Base-by-base conservation (phyloP, 2,329 filamentous ascomycete genomes). In the Pseudonectria foliicola region DNA sequence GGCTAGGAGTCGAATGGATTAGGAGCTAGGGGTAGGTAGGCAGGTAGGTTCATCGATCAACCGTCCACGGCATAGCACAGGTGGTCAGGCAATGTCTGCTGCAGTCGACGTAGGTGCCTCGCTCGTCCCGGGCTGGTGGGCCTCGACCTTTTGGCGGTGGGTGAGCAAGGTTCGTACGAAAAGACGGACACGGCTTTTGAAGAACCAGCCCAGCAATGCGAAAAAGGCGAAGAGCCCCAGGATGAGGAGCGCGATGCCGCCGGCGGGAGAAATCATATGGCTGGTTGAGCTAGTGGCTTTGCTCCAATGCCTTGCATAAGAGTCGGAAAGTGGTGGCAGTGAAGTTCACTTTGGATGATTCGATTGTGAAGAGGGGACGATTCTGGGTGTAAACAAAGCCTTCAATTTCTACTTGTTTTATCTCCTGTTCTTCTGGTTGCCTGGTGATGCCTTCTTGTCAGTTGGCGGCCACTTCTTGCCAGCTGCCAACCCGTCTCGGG, bases 241-340 rank as follows among this genome's bases (percentile, higher is more conserved):
- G 16, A 63, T 27, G 4, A 61, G 34, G 29, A 62, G 40, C 15
- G 56, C 60, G 7, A 64, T 54, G 6, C 38, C 40, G 15, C 42
- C 44, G 4, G 56, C 48, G 8, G 59, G 55, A 11, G 34, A 48
- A 21, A 49, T 35, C 55, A 61, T 61, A 11, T 31, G 29, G 15
- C 26, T 13, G 31, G 24, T 32, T 29, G 27, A 16, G n/a, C 11
- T n/a, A 14, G 18, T 24, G 16, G 14, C 18, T 18, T 13, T 32
- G 30, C 21, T n/a, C n/a, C n/a, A n/a, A n/a, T n/a, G n/a, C n/a
- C n/a, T n/a, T n/a, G n/a, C n/a, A n/a, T n/a, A 24, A 12, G 30
- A 32, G 3, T n/a, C 30, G 7, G 30, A 12, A 23, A 32, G 10
- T 25, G 15, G 10, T 8, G 13, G 7, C 14, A 18, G 14, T 24